A percentile compares a stretch with the other conserved stretches of the same genome.
phyloP scores from a whole-genome alignment of 2,329 filamentous ascomycete species.

The Ophiosphaerella korrae region DNA sequence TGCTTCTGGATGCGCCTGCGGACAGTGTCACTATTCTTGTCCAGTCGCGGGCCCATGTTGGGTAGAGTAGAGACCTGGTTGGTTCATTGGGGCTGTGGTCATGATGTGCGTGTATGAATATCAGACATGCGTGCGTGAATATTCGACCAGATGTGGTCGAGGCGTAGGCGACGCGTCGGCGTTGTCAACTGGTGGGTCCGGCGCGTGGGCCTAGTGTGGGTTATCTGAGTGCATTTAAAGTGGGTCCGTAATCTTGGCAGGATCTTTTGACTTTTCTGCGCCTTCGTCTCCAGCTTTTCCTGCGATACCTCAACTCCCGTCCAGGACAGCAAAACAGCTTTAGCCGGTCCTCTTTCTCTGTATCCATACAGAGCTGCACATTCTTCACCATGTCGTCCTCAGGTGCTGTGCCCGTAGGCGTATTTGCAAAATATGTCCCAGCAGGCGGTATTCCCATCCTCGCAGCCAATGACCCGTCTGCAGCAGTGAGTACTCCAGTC shows the following conservation, averaged over 20 bases:
- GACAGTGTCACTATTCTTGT: slow-evolving; percentile 63
- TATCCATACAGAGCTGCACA: slow-evolving; percentile 3
- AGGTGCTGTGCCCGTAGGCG: slow-evolving; percentile 65
- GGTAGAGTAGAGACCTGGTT: slow-evolving; percentile 19
- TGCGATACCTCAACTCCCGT: too few relatives aligned
- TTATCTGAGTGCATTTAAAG: too few relatives aligned
- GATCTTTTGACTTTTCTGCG: too few relatives aligned
- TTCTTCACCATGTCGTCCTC: slow-evolving; percentile 39
- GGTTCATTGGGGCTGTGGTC: slow-evolving; percentile 26
- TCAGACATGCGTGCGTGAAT: not conserved
- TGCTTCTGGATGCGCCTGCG: slow-evolving; percentile 70
- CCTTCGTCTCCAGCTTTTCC: not conserved
- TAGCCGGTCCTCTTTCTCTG: not conserved
- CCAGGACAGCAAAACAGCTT: too few relatives aligned
- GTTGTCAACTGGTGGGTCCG: too few relatives aligned
- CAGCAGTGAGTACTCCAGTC: slow-evolving; percentile 68
- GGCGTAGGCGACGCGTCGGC: too few relatives aligned
- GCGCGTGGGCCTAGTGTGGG: too few relatives aligned
- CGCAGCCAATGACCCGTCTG: slow-evolving; percentile 74
- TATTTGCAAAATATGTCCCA: slow-evolving; percentile 92
- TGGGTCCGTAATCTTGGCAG: too few relatives aligned
- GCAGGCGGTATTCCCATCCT: slow-evolving; percentile 82
- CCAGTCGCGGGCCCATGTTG: slow-evolving; percentile 66
- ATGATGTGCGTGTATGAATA: slow-evolving; percentile 26
- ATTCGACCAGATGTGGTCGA: not conserved